These are phyloP conservation scores for Cordyceps fumosorosea DNA, from an alignment of 2,329 filamentous ascomycete species.

Conservation along the genomic window DNA sequence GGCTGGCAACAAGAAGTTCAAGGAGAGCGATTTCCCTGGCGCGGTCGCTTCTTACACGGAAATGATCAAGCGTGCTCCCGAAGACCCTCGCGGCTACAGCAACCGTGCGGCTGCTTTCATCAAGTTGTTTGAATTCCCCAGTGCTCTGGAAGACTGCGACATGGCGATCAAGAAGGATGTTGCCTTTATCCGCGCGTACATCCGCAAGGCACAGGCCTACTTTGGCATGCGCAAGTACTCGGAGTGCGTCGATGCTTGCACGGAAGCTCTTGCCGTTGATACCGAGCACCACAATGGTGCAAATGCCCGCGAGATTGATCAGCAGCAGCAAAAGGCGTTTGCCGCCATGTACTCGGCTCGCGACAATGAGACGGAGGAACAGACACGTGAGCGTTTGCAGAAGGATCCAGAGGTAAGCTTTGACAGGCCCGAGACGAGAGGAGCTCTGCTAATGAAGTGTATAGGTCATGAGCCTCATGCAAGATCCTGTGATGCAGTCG, in stretches of 20 bases:
- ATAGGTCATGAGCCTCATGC: conserved; percentile 80
- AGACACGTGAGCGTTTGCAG: conserved; percentile 86
- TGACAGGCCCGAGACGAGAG: not conserved
- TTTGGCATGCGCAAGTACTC: conserved; percentile 98
- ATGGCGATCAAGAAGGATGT: conserved; percentile 84
- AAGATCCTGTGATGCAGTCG: conserved; percentile 95
- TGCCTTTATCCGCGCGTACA: conserved; percentile 90
- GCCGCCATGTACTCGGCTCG: conserved; percentile 82
- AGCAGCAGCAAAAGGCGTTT: conserved; percentile 89
- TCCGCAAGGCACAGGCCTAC: conserved; percentile 91
- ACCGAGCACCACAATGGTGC: conserved; percentile 60
- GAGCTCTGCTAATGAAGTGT: conserved; percentile 21
- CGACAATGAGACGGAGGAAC: conserved; percentile 91
- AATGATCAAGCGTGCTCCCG: conserved; percentile 92
- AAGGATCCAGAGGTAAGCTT: conserved; percentile 77
- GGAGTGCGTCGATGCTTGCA: conserved; percentile 84
- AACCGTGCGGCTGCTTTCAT: conserved; percentile 96
- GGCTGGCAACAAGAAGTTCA: conserved; percentile 94
- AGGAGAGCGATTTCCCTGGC: conserved; percentile 89
- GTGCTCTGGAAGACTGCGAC: conserved; percentile 88
- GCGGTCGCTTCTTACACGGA: conserved; percentile 91
- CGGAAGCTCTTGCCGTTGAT: conserved; percentile 73
- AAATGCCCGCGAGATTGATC: conserved; percentile 85
- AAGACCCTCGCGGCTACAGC: conserved; percentile 90
- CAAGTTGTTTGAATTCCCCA: conserved; percentile 93